These are phyloP conservation scores for Leishmania gerbilli DNA, from an alignment of 208 protist species.

Conservation along the genomic window DNA sequence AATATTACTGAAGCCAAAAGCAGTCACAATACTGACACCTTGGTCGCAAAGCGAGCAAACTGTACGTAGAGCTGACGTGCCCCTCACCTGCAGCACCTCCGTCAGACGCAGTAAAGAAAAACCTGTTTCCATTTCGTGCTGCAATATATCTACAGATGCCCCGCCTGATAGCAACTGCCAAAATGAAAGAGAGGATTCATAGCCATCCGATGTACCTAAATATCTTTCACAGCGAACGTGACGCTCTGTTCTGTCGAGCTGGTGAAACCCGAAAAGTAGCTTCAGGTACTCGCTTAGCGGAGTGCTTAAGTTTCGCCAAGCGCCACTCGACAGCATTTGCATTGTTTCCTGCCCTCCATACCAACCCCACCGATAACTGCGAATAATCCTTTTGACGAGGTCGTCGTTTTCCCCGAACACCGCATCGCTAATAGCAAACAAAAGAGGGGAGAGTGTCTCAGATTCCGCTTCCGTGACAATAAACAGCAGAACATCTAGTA, in stretches of 20 bases:
- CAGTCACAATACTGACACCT: too few species aligned
- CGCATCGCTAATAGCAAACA: background rate
- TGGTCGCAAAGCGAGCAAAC: background rate
- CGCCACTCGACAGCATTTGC: background rate
- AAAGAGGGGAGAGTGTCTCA: conserved; percentile 1
- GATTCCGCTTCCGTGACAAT: conserved; percentile 1
- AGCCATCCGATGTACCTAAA: background rate
- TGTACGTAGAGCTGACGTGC: background rate
- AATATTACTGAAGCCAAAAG: background rate
- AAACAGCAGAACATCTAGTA: conserved; percentile 11
- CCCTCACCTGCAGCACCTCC: background rate
- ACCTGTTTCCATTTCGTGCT: background rate
- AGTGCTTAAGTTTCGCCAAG: conserved; percentile 5
- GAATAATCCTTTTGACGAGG: conserved; percentile 2
- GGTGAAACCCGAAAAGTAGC: background rate
- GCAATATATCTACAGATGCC: background rate
- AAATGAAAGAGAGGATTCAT: conserved; percentile 5
- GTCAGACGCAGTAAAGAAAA: background rate
- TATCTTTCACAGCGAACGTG: background rate
- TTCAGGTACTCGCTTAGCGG: background rate
- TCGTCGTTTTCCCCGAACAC: conserved; percentile 3
- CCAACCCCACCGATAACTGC: conserved; percentile 11
- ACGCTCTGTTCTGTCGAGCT: background rate
- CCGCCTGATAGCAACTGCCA: background rate
- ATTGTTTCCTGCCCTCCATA: background rate